Base-by-base conservation (phyloP, 805 yeast species). In the Wickerhamiella nectarea region DNA sequence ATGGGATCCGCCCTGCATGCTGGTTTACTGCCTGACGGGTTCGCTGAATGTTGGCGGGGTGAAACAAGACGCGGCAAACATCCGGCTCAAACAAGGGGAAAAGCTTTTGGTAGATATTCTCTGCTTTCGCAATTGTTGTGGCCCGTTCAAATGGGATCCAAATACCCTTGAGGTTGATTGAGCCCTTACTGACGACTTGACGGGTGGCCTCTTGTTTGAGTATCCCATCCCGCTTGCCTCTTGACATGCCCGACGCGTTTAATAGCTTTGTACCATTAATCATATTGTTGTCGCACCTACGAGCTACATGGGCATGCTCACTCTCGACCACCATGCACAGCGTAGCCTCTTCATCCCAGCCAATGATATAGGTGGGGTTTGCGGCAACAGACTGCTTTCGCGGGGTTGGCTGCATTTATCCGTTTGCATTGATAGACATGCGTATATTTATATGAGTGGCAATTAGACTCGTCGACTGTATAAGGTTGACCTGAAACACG, bases 11-110 rank as follows among this genome's bases (percentile, higher is more conserved):
- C 3, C 55, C 50, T 36, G 55, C 50, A 4, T 62, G 62, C 5
- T 61, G 61, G 4, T 56, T 56, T 17, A 60, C 50, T 22, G 60
- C 56, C 44, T 60, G 65, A 28, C 54, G 48, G 3, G 66, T 59
- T 15, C 65, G 54, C 21, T 55, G 51, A 37, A 49, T 50, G 46
- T 64, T 62, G 19, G 52, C 42, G 4, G 61, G 62, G 17, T 61
- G 62, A 45, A 61, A 60, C 24, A 64, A 47, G 17, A 63, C 50
- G 9, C 47, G 44, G 18, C 44, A 41, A 9, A 61, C 47, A 15
- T 53, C 52, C 2, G 48, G 46, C 8, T 52, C 34, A 38, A 54
- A 54, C 18, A 54, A 38, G 0, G 57, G 57, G 25, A 49, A 53
- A 6, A 54, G 43, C 22, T 26, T 33, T 10, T 47, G 52, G 10